Evolutionary conservation across 192 early-diverging fungal species (phyloP).

Genomic region (Mortierella hygrophila): DNA sequence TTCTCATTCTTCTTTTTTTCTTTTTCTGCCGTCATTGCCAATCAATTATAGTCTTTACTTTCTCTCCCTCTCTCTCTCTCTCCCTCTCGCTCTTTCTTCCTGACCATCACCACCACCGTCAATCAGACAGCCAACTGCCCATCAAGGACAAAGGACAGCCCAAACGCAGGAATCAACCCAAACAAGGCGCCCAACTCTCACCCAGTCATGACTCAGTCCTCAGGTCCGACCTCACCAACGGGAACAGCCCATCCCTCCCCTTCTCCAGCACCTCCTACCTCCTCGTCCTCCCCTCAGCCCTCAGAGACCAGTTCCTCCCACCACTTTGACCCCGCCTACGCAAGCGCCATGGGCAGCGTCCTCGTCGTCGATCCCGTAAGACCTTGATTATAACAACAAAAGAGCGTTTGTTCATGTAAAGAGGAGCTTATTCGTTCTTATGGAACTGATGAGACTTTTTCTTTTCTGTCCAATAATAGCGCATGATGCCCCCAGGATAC

Average conservation of each 20-base stretch:
- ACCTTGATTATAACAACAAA: background rate
- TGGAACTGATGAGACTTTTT: background rate
- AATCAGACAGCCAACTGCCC: background rate
- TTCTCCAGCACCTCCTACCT: constrained; percentile 35
- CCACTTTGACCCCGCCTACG: constrained; percentile 31
- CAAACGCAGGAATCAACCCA: background rate
- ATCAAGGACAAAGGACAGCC: background rate
- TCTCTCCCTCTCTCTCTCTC: background rate
- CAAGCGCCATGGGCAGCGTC: constrained; percentile 32
- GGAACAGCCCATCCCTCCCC: constrained; percentile 23
- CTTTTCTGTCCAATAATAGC: constrained; percentile 6
- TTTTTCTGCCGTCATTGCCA: constrained; percentile 1
- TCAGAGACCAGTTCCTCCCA: constrained; percentile 13
- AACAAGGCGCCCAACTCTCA: background rate
- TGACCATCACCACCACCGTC: background rate
- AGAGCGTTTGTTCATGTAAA: background rate
- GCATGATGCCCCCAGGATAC: constrained; percentile 45
- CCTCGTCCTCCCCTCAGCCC: constrained; percentile 31
- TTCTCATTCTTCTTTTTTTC: background rate
- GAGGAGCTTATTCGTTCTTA: background rate
- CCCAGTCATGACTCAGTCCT: constrained; percentile 13
- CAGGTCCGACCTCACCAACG: constrained; percentile 21
- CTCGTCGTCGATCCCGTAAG: constrained; percentile 51
- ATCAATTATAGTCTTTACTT: background rate
- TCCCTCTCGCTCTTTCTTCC: background rate